Base-by-base conservation (phyloP, 2,329 filamentous ascomycete species). In the Fusarium sacchari region DNA sequence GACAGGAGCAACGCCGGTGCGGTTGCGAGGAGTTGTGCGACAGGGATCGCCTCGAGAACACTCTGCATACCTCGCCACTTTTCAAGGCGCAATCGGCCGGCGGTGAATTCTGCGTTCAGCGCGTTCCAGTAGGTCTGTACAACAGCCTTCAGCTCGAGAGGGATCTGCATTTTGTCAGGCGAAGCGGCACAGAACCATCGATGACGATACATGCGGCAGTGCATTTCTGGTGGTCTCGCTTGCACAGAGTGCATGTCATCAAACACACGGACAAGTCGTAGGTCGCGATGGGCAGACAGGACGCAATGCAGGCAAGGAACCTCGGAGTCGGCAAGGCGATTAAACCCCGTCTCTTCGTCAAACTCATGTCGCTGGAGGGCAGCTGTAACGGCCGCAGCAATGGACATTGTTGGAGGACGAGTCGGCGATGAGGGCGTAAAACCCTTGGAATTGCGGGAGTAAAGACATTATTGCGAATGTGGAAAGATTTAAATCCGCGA, bases 61-160 rank as follows among this genome's bases (percentile, higher is more conserved):
- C 13, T 15, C 44, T 47, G 13, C 26, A 47, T 28, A 3, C 22
- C 13, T 4, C 26, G 24, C 13, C 20, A 22, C 9, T 11, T 47
- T 22, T 28, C 18, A 6, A 47, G 20, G 6, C 20, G 18, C 26
- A 8, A 7, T 28, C 44, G 6, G 1, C 15, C 18, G 26, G 18
- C 10, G 9, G 8, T 22, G 2, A 28, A 28, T 4, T 28, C 26
- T 9, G 9, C 7, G 13, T n/a, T 7, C 0, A 15, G 14, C 22
- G 39, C 22, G 14, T n/a, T n/a, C 22, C 39, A 42, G 22, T 42
- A n/a, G 3, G 14, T 8, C 39, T 42, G 13, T 3, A 20, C 6
- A 15, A 42, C 22, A n/a, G 22, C 8, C 37, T 40, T 40, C 6
- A 42, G 39, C 39, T 42, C 22, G 4, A 22, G 13, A 6, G 14